Conservation (phyloP, 495 filamentous ascomycete species). For the Xylaria acuta region DNA sequence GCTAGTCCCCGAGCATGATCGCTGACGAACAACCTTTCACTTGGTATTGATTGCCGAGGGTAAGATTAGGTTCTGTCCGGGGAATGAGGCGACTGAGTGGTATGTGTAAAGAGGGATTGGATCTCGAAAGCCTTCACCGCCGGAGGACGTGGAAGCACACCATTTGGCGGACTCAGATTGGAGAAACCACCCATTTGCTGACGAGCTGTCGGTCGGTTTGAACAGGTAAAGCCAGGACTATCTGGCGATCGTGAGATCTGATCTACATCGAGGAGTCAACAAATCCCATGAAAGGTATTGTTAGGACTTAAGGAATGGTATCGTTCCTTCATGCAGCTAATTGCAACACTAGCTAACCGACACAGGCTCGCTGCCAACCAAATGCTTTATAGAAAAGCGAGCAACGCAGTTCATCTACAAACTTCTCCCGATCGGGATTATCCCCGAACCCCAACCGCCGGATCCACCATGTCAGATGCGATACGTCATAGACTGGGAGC, state of each 20-base stretch:
- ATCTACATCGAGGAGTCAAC: constrained; percentile 29
- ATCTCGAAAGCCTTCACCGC: constrained; percentile 29
- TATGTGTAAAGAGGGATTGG: background rate
- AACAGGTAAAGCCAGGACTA: constrained; percentile 1
- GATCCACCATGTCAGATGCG: constrained; percentile 2
- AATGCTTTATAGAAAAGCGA: constrained; percentile 1
- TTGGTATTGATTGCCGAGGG: background rate
- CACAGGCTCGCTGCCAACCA: constrained; percentile 9
- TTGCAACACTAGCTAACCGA: constrained; percentile 10
- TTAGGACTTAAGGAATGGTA: constrained; percentile 2
- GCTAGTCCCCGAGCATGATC: constrained; percentile 10
- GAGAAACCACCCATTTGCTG: constrained; percentile 6
- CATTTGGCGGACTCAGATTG: constrained; percentile 22
- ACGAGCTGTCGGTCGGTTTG: constrained; percentile 10
- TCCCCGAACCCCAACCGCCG: constrained; percentile 7
- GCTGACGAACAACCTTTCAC: background rate
- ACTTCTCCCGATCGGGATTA: background rate
- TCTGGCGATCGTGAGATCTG: constrained; percentile 18
- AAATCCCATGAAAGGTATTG: constrained; percentile 23
- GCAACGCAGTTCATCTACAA: constrained; percentile 8
- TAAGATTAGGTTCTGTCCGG: background rate
- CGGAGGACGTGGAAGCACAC: constrained; percentile 37
- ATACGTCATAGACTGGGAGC: constrained; percentile 17
- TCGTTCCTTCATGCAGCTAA: constrained; percentile 20
- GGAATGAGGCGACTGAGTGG: constrained; percentile 3